Evolutionary conservation across 495 filamentous ascomycete species (phyloP), one percentile per base, ranked within the genome.

Genomic region (Elaphomyces granulatus): DNA sequence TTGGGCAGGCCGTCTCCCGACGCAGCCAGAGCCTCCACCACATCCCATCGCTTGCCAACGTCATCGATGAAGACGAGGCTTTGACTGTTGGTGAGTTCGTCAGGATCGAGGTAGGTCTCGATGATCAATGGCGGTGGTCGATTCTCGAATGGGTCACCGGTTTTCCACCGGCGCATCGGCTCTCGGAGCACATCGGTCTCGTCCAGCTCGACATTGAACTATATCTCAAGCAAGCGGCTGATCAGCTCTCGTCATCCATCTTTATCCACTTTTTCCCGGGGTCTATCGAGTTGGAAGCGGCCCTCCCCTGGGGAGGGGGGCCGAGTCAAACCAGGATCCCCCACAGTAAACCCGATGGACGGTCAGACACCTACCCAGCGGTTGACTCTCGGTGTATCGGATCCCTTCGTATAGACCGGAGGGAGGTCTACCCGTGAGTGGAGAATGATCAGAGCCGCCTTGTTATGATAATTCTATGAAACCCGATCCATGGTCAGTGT

Each of bases 151-250:
- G 79, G 72, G 60, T 88, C 84, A 42, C 77, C 82, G 20, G 59
- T 69, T 59, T 73, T 80, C 85, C 87, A 98, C 32, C 77, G 66
- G 45, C 71, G 68, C 21, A 95, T 67, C 43, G 87, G 80, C 41
- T 93, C 79, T 50, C 75, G 67, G 45, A 90, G 81, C 32, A 76
- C 75, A 50, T 93, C 85, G 39, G 85, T 87, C 40, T 98, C 90
- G 46, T 94, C 85, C 34, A 94, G 69, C 36, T 94, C 84, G 45
- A 95, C 74, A 54, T 93, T 90, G 60, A 95, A 98, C 90, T 96
- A 31, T 36, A 16, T 34, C 9, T 14, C 3, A 44, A 18, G 42
- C 30, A 19, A 32, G 44, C 44, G 15, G 23, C 21, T 15, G 40
- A 37, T 3, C 17, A 42, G 37, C n/a, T n/a, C n/a, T n/a, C n/a